These are phyloP conservation scores for Ambrosia trifida DNA, from an alignment of 129 eudicot species.

Conservation along the genomic window DNA sequence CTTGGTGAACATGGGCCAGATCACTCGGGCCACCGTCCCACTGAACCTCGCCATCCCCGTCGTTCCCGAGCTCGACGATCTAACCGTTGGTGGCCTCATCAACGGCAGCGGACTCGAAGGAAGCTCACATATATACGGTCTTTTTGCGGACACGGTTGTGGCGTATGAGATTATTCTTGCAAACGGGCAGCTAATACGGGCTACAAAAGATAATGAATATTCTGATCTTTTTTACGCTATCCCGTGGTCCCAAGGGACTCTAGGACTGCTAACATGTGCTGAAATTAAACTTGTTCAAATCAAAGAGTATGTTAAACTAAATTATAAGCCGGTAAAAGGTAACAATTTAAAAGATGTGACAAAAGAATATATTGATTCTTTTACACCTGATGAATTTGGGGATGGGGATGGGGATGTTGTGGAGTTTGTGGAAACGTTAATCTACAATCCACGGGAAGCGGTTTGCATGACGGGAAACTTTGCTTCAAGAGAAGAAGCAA, in stretches of 20 bases:
- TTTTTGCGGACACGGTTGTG: conserved; percentile 80
- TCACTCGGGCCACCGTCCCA: conserved; percentile 67
- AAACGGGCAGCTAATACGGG: conserved; percentile 66
- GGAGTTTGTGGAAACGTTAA: conserved; percentile 72
- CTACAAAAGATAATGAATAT: conserved; percentile 83
- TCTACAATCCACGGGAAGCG: conserved; percentile 62
- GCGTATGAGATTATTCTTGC: conserved; percentile 80
- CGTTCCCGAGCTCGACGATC: conserved; percentile 89
- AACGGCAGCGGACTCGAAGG: conserved; percentile 92
- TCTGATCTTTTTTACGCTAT: conserved; percentile 78
- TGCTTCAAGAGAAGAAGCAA: conserved; percentile 70
- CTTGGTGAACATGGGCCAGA: conserved; percentile 87
- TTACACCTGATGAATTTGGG: conserved; percentile 56
- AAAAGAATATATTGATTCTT: conserved; percentile 69
- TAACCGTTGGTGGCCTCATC: conserved; percentile 81
- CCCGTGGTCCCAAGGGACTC: conserved; percentile 96
- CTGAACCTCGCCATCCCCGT: conserved; percentile 86
- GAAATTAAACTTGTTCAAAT: conserved; percentile 76
- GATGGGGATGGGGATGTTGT: conserved; percentile 70
- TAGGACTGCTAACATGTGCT: conserved; percentile 76
- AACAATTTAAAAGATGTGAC: conserved; percentile 51
- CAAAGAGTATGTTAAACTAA: conserved; percentile 73
- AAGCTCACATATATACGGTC: conserved; percentile 81
- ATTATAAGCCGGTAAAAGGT: conserved; percentile 68
- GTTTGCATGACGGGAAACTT: conserved; percentile 71